Base-by-base conservation (phyloP, 768 basidiomycete species). In the Hortiboletus flavorubellus region DNA sequence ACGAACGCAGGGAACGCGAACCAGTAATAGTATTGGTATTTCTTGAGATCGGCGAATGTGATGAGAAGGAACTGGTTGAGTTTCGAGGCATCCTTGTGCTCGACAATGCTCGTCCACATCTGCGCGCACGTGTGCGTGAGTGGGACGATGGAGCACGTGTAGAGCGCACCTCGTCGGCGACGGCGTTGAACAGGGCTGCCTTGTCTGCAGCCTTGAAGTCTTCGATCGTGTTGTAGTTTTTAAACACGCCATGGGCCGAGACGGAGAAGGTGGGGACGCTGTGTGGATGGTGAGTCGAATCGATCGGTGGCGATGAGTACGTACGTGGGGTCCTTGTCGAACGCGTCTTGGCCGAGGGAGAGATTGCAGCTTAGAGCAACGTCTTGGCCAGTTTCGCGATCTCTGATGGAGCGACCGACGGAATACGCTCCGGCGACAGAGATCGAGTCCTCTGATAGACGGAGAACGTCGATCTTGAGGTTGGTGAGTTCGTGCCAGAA, bases 1-100 rank as follows among this genome's bases (percentile, higher is more conserved):
- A 87, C 86, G 60, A 98, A 86, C 0, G 95, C 93, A 2, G 97
- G 96, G 70, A 98, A 97, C 0, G 91, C 89, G 66, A 98, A 98
- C 97, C 96, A 99, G 73, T 98, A 98, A 66, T 87, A 94, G 68
- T 93, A 98, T 61, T 87, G 89, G 78, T 97, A 98, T 71, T 95
- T 98, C 80, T 98, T 99, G 62, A 99, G 85, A 72, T 99, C 97
- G 1, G 97, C 92, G 63, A 86, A 98, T 0, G 94, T 93, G 63
- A 99, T 89, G 48, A 97, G 77, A 21, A 98, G 78, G 75, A 98
- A 98, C 5, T 80, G 80, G 52, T 81, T 89, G 39, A 98, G 76
- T 12, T 78, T 71, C 6, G 81, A 67, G 0, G 83, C 75, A 57
- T 84, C 78, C 42, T 79, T 79, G 51, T 76, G 80, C 31, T 75